Base-by-base conservation (phyloP, 495 filamentous ascomycete species). In the Hypomontagnella monticulosa region DNA sequence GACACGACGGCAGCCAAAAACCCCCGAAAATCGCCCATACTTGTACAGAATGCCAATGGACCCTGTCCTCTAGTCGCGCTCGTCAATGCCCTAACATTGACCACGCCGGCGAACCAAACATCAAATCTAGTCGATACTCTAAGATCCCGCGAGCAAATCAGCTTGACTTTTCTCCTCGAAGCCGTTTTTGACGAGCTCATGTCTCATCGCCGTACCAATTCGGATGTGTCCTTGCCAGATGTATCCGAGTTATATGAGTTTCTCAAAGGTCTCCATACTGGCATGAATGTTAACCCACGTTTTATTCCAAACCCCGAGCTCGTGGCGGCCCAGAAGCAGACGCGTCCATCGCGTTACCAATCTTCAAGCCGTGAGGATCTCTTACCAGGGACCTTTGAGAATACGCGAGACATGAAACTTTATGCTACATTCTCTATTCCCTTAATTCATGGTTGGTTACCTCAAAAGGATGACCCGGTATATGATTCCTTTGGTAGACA, bases 261-360 rank as follows among this genome's bases (percentile, higher is more conserved):
- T 72, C 82, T 99, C 7, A 84, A 93, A 23, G 91, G 91, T 42
- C 81, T 99, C 3, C 93, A 97, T 72, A 97, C 93, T 0, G 95
- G 95, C 36, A 96, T 99, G 93, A 98, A 98, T 70, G 95, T 97
- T 43, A 98, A 99, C 69, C 95, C 95, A 36, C 88, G 90, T 14
- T 91, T 96, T 56, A 83, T 92, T n/a, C 77, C 79, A 4, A 67
- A 73, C 23, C 36, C 76, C 10, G 71, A 80, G 11, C 75, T 77
- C 54, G 50, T 79, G 14, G 66, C 75, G 15, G 78, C 74, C 11
- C 75, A 86, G 51, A 78, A 78, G 52, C 73, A 77, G 33, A 80
- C 74, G 15, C 78, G 70, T 1, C 73, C 74, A 11, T 76, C 73
- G n/a, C 76, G 81, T 49, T 57, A 78, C 12, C 76, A 78, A 50